phyloP scores from a whole-genome alignment of 805 yeast genomes.

The Cyberlindnera xylosilytica region DNA sequence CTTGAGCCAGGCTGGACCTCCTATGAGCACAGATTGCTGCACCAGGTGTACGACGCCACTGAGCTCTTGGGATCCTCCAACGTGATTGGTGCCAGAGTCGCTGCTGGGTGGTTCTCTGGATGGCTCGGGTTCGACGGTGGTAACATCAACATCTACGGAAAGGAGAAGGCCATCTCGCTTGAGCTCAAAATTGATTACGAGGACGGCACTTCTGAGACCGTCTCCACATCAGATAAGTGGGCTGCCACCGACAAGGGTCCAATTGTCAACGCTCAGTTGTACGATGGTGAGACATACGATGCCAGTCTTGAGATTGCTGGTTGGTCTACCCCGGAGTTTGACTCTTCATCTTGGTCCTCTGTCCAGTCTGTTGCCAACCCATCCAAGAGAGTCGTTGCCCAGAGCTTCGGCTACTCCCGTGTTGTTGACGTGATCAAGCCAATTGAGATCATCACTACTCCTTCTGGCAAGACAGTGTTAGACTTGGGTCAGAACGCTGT shows the following conservation, averaged over 20 bases:
- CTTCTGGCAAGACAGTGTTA: constrained; percentile 11
- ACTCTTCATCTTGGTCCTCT: constrained; percentile 7
- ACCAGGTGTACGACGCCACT: constrained; percentile 18
- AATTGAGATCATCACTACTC: constrained; percentile 10
- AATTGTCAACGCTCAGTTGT: constrained; percentile 15
- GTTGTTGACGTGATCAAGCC: constrained; percentile 12
- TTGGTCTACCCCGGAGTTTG: constrained; percentile 10
- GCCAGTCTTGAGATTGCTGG: constrained; percentile 12
- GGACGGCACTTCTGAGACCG: constrained; percentile 12
- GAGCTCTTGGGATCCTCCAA: neutral
- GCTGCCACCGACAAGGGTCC: constrained; percentile 14
- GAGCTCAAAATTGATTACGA: constrained; percentile 10
- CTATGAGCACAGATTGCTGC: constrained; percentile 18
- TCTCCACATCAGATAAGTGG: constrained; percentile 15
- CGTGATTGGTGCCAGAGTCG: constrained; percentile 19
- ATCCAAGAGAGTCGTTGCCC: constrained; percentile 11
- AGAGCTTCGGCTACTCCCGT: constrained; percentile 15
- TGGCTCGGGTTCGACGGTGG: constrained; percentile 20
- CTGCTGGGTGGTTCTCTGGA: constrained; percentile 20
- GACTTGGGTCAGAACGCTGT: constrained; percentile 21
- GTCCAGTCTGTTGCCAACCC: constrained; percentile 11
- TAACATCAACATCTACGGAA: constrained; percentile 15
- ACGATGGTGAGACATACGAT: constrained; percentile 18
- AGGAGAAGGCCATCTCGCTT: constrained; percentile 12
- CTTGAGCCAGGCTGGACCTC: constrained; percentile 20